These are phyloP conservation scores for Globisporangium spiculum DNA, from an alignment of 352 stramenopile species.

Conservation along the genomic window DNA sequence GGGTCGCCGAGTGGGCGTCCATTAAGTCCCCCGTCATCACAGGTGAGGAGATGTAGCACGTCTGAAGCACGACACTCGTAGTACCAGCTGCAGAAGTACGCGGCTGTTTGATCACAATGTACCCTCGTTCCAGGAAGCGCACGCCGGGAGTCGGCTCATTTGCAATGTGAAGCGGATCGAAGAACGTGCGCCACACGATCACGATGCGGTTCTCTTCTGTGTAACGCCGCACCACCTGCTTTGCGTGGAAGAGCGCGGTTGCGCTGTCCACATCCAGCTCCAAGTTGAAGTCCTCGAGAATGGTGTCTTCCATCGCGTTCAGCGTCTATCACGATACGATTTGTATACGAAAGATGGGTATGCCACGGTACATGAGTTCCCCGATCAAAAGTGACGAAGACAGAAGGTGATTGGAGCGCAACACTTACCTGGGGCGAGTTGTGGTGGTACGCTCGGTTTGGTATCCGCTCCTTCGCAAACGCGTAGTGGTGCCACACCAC, in stretches of 20 bases:
- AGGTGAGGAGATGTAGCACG: constrained; percentile 35
- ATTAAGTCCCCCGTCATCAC: constrained; percentile 13
- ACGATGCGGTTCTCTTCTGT: constrained; percentile 45
- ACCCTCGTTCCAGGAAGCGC: constrained; percentile 58
- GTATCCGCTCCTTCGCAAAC: constrained; percentile 34
- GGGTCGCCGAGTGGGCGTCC: not conserved
- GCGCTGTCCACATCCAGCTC: constrained; percentile 46
- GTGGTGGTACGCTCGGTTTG: constrained; percentile 41
- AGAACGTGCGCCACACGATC: constrained; percentile 55
- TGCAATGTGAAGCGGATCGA: constrained; percentile 45
- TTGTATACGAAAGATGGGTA: no score
- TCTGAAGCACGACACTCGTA: constrained; percentile 22
- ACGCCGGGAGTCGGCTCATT: constrained; percentile 33
- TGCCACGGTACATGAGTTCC: no score
- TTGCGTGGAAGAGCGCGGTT: constrained; percentile 41
- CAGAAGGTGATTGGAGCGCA: no score
- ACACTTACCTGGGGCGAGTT: constrained; percentile 34
- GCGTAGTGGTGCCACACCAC: constrained; percentile 43
- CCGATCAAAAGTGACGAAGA: no score
- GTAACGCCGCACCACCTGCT: constrained; percentile 48
- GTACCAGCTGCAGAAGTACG: not conserved
- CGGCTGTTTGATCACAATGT: constrained; percentile 38
- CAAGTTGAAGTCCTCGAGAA: constrained; percentile 55
- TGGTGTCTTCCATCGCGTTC: constrained; percentile 36
- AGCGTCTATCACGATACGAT: not conserved